Conservation (phyloP, 73 alveolate species). For the Paramecium sexaurelia region DNA sequence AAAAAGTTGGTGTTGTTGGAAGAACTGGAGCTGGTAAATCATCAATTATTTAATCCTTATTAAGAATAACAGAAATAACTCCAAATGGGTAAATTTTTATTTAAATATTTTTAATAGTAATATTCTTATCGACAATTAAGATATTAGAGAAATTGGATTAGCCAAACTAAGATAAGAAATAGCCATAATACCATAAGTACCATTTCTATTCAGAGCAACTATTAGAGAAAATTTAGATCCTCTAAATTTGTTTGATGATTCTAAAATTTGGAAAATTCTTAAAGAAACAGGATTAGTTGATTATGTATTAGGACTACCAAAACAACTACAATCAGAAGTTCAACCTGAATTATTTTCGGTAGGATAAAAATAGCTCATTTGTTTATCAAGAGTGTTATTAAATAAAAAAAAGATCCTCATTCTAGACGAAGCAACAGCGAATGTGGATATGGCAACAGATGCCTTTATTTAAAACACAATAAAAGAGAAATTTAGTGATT, state of each 20-base stretch:
- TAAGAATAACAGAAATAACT: slow-evolving; percentile 82
- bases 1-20: slow-evolving; percentile 87
- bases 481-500: slow-evolving; percentile 69
- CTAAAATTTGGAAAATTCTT: slow-evolving; percentile 71
- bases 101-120: neutral
- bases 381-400: slow-evolving; percentile 79
- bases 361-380: slow-evolving; percentile 81
- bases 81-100: slow-evolving; percentile 39
- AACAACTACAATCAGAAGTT: slow-evolving; percentile 79
- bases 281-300: slow-evolving; percentile 81
- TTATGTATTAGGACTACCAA: slow-evolving; percentile 71
- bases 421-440: slow-evolving; percentile 86
- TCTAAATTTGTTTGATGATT: slow-evolving; percentile 58
- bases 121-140: slow-evolving; percentile 79
- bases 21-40: slow-evolving; percentile 92
- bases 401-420: slow-evolving; percentile 76
- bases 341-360: slow-evolving; percentile 74
- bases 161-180: slow-evolving; percentile 72
- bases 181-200: slow-evolving; percentile 86
- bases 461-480: slow-evolving; percentile 70
- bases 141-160: slow-evolving; percentile 77
- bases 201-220: slow-evolving; percentile 81
- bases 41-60: slow-evolving; percentile 79
- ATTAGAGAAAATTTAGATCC: slow-evolving; percentile 88
- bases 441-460: slow-evolving; percentile 84